Conservation (phyloP, 176 grass and related monocot genomes). For the Musa schizocarpa region DNA sequence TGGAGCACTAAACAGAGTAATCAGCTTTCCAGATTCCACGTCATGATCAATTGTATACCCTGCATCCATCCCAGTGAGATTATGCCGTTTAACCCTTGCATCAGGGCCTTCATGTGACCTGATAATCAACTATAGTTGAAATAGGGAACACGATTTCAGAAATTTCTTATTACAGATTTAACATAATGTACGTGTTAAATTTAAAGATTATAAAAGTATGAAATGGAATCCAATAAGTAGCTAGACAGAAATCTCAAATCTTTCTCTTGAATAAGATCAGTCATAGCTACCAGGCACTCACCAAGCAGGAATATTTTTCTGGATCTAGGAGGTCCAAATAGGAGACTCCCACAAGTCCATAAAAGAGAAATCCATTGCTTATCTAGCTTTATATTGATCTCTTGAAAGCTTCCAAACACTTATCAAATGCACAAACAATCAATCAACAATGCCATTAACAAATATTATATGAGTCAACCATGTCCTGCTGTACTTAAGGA, state of each 20-base stretch:
- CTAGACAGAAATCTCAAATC: background rate
- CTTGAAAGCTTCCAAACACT: background rate
- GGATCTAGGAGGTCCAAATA: background rate
- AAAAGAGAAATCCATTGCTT: background rate
- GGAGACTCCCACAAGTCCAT: background rate
- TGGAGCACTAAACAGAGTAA: constrained; percentile 91
- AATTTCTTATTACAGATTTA: constrained; percentile 25
- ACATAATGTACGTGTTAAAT: background rate
- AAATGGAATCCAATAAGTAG: background rate
- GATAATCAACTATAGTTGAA: constrained; percentile 87
- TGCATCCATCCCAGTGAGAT: constrained; percentile 82
- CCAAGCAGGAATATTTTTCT: background rate
- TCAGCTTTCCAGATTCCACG: constrained; percentile 71
- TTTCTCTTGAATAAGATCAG: background rate
- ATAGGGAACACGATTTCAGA: constrained; percentile 20
- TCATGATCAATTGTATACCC: constrained; percentile 95
- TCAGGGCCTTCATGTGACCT: constrained; percentile 99
- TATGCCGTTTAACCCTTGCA: constrained; percentile 68
- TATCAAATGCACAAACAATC: background rate
- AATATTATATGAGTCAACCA: background rate
- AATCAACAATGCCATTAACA: background rate
- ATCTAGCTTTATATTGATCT: background rate
- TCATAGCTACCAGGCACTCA: background rate
- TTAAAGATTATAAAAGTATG: background rate
- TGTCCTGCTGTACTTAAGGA: background rate